phyloP scores from a whole-genome alignment of 495 filamentous ascomycete species.

The Parathielavia hyrcaniae region DNA sequence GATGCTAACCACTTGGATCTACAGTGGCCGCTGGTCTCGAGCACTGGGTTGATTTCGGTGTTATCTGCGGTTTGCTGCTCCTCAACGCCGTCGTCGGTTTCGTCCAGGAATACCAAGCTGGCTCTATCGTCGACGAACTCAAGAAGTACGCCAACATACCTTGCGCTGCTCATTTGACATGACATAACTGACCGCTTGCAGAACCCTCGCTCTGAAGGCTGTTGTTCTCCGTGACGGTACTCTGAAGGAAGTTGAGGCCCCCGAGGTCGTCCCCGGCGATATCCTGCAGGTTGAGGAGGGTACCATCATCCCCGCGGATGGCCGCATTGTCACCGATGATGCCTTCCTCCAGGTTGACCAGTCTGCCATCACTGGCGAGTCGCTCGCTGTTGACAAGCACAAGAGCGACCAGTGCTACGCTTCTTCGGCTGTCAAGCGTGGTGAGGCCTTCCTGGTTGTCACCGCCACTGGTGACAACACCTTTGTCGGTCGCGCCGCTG shows the following conservation, averaged over 20 bases:
- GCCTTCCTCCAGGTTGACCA: constrained; percentile 87
- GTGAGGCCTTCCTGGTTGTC: constrained; percentile 73
- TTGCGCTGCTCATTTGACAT: background rate
- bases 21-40: constrained; percentile 62
- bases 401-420: constrained; percentile 71
- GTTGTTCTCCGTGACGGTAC: constrained; percentile 72
- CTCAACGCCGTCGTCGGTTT: constrained; percentile 85
- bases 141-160: constrained; percentile 50
- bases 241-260: constrained; percentile 64
- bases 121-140: constrained; percentile 84
- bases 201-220: constrained; percentile 76
- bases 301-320: constrained; percentile 85
- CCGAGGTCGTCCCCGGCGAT: constrained; percentile 82
- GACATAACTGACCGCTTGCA: constrained; percentile 16
- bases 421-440: constrained; percentile 85
- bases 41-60: constrained; percentile 78
- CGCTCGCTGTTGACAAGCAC: constrained; percentile 82
- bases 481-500: constrained; percentile 82
- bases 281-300: constrained; percentile 85
- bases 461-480: constrained; percentile 81
- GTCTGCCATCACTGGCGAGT: constrained; percentile 87
- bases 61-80: constrained; percentile 64
- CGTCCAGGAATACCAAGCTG: constrained; percentile 82
- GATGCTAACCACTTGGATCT: constrained; percentile 9
- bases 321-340: constrained; percentile 70